A percentile compares a stretch with the other conserved stretches of the same genome.
Evolutionary conservation across 306 rosid genomes (phyloP).

Genomic region (Medicago ruthenica): DNA sequence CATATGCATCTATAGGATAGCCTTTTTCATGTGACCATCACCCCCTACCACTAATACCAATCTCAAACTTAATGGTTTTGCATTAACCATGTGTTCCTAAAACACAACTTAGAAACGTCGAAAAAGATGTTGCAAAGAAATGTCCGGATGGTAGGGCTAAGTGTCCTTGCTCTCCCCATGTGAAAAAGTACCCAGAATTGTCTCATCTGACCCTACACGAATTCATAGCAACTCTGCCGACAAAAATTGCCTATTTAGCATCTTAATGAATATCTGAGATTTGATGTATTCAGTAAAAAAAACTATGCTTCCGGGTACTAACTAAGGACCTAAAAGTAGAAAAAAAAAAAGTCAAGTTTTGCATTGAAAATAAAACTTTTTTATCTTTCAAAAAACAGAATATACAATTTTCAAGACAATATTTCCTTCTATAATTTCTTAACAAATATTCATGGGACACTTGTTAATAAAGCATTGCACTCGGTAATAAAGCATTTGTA

Average conservation of each 20-base stretch:
- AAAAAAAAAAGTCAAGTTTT: no score
- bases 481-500: not conserved
- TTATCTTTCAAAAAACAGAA: no score
- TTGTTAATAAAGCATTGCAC: no score
- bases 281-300: not conserved
- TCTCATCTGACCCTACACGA: constrained; percentile 26
- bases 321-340: no score
- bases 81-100: constrained; percentile 8
- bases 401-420: no score
- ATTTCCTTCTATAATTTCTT: no score
- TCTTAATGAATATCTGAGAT: not conserved
- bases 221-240: constrained; percentile 40
- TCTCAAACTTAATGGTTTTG: not conserved
- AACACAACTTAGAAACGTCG: constrained; percentile 17
- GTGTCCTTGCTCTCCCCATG: constrained; percentile 30
- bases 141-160: constrained; percentile 35
- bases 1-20: no score
- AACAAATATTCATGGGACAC: no score
- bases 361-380: no score
- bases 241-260: constrained; percentile 19
- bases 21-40: no score
- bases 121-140: constrained; percentile 13
- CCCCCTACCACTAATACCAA: no score
- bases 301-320: no score
- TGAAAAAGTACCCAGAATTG: constrained; percentile 23